Evolutionary conservation across 164 flowering plant species (phyloP).

Genomic region (Vitis riparia): DNA sequence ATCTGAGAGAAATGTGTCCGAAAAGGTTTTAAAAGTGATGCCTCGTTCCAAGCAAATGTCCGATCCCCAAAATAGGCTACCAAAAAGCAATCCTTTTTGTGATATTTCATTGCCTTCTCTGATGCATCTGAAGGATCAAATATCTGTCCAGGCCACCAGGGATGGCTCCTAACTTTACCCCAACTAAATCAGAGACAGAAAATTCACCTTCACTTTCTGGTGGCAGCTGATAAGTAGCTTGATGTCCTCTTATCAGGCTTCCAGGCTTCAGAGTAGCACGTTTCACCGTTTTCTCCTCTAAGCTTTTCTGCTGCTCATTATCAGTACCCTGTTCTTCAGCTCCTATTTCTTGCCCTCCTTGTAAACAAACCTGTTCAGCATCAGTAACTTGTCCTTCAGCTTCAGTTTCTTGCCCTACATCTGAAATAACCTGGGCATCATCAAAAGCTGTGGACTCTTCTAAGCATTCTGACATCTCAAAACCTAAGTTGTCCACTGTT

Average conservation of each 20-base stretch:
- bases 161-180: conserved; percentile 56
- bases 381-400: conserved; percentile 10
- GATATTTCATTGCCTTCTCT: conserved; percentile 36
- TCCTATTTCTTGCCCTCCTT: conserved; percentile 15
- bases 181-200: conserved; percentile 43
- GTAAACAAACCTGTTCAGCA: conserved; percentile 12
- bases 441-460: not conserved
- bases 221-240: conserved; percentile 32
- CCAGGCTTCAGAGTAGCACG: conserved; percentile 12
- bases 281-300: conserved; percentile 18
- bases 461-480: conserved; percentile 1
- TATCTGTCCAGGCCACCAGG: conserved; percentile 62
- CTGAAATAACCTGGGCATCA: not conserved
- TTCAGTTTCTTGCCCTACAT: conserved; percentile 6
- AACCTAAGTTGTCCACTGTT: not conserved
- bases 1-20: conserved; percentile 37
- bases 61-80: conserved; percentile 69
- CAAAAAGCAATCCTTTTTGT: conserved; percentile 36
- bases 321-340: conserved; percentile 22
- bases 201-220: conserved; percentile 39
- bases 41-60: conserved; percentile 70
- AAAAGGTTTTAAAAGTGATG: conserved; percentile 50
- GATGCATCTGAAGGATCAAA: conserved; percentile 42
- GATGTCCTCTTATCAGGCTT: conserved; percentile 9
- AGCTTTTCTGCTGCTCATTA: conserved; percentile 12